A percentile compares a stretch with the other conserved stretches of the same genome.
phyloP scores from a whole-genome alignment of 257 asterid species.

The Prunella vulgaris region DNA sequence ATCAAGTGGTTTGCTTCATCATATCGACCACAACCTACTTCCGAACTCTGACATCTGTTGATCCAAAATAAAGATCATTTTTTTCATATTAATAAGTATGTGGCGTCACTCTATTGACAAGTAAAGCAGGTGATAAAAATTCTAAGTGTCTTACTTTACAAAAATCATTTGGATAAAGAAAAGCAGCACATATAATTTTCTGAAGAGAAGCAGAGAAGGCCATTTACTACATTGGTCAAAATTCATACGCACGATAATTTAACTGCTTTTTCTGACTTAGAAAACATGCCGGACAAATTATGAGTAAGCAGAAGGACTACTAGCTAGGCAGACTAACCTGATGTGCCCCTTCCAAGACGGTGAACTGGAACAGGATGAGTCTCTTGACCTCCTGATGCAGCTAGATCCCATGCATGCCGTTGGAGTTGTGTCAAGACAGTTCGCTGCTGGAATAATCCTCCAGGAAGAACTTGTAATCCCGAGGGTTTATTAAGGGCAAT shows the following conservation, averaged over 20 bases:
- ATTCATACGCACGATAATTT: not conserved
- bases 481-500: conserved; percentile 85
- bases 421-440: conserved; percentile 88
- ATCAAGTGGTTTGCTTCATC: not conserved
- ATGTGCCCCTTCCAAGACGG: conserved; percentile 97
- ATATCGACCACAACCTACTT: conserved; percentile 10
- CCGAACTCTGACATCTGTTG: not conserved
- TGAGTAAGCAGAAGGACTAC: not conserved
- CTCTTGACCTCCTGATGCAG: conserved; percentile 40
- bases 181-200: not conserved
- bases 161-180: conserved; percentile 7
- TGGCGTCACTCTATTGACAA: not conserved
- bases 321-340: conserved; percentile 51
- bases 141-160: not conserved
- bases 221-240: not conserved
- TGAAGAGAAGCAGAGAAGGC: not conserved
- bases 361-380: conserved; percentile 87
- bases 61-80: not conserved
- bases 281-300: not conserved
- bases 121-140: not conserved
- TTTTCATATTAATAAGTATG: conserved; percentile 2
- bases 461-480: conserved; percentile 94
- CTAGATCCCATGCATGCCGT: conserved; percentile 38
- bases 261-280: conserved; percentile 3
- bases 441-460: conserved; percentile 96